Base-by-base conservation (phyloP, 2,329 filamentous ascomycete genomes). In the Microcera coccophila region DNA sequence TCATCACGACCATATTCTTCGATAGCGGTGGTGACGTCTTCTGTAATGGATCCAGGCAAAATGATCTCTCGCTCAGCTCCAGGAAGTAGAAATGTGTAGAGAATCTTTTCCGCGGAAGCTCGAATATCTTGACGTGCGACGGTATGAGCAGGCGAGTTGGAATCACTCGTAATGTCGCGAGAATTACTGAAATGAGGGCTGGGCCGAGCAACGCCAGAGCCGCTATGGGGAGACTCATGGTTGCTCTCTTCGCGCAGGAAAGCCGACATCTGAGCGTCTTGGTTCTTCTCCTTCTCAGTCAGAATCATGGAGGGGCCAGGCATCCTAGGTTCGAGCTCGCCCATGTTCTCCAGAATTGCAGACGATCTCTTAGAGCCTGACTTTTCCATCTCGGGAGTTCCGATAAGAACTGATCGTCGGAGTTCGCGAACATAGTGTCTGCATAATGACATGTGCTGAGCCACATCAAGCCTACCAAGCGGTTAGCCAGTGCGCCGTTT, bases 41-140 rank as follows among this genome's bases (percentile, higher is more conserved):
- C 78, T 1, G 91, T 85, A 60, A 97, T 95, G 24, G 82, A 82
- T 48, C 90, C 85, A 0, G 93, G 91, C 5, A 98, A 78, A 36
- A 90, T 90, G 54, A 98, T 97, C 68, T 98, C 93, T 55, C 94
- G 82, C 70, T 98, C 93, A 0, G 93, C 88, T n/a, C 90, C 90
- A 1, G 90, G 90, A 2, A 98, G 80, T 5, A 98, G 75, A 62
- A 93, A 98, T 1, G 91, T 97, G 70, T 96, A 98, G n/a, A 98
- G 78, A 38, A 98, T 96, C 76, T 95, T 96, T 71, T 97, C 93
- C 0, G 94, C 94, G 3, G 89, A 95, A 9, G 90, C 86, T 44
- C 90, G 81, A 55, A 98, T 90, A 60, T 98, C 93, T 49, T 89
- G 82, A 50, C 93, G 79, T n/a, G 85, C 81, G 33, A 96, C 89